These are phyloP conservation scores for Nemania abortiva DNA, from an alignment of 2,329 filamentous ascomycete species.

Conservation along the genomic window DNA sequence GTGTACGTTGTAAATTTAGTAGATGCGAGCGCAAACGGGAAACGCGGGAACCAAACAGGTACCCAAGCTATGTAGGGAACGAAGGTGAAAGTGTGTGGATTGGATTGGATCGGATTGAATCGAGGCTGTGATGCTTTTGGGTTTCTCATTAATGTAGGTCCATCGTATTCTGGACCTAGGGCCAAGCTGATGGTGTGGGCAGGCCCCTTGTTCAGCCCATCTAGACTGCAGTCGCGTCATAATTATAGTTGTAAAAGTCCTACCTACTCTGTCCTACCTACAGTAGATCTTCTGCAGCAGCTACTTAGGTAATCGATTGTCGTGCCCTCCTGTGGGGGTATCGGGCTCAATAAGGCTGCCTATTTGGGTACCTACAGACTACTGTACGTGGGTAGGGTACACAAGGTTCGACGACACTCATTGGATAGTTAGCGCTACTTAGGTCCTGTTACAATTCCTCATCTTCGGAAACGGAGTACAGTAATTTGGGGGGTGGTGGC, in stretches of 20 bases:
- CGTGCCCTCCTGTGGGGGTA: background rate
- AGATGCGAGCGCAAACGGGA: conserved; percentile 4
- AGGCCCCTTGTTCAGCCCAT: background rate
- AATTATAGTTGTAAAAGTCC: background rate
- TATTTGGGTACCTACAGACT: no score
- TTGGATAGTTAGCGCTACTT: no score
- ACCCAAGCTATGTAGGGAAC: background rate
- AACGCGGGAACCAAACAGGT: conserved; percentile 12
- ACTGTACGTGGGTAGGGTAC: no score
- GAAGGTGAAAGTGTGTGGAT: background rate
- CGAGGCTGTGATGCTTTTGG: background rate
- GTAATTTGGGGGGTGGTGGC: background rate
- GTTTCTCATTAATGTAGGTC: background rate
- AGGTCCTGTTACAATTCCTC: no score
- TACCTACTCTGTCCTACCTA: background rate
- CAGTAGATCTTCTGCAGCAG: background rate
- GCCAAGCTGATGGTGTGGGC: background rate
- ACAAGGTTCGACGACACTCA: no score
- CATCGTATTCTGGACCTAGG: no score
- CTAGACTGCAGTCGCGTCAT: background rate
- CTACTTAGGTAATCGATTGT: background rate
- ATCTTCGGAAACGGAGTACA: no score
- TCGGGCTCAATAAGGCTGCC: background rate
- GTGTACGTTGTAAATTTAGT: no score
- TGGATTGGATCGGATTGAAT: background rate